phyloP scores from a whole-genome alignment of 2,329 filamentous ascomycete genomes.

The Teratosphaeria destructans region DNA sequence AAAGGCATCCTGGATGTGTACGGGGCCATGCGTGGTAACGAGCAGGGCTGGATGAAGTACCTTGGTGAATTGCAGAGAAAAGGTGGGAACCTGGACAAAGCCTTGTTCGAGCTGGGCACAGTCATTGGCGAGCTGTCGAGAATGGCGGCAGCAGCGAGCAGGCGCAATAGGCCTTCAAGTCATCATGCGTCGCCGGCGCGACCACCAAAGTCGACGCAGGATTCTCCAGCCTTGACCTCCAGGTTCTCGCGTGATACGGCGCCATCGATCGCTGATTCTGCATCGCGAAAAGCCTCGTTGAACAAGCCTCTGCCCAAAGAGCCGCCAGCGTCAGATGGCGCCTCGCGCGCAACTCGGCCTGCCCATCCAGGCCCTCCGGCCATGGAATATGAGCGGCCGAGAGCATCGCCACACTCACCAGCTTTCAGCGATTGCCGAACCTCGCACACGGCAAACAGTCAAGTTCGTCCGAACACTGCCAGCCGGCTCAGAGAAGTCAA shows the following conservation, averaged over 20 bases:
- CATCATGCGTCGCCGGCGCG: conserved; percentile 7
- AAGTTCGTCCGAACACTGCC: conserved; percentile 8
- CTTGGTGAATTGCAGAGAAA: conserved; percentile 66
- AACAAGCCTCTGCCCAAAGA: conserved; percentile 19
- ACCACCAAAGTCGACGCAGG: background rate
- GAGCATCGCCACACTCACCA: conserved; percentile 2
- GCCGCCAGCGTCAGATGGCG: conserved; percentile 6
- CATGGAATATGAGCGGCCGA: conserved; percentile 6
- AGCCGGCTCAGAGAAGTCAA: conserved; percentile 4
- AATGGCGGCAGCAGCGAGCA: conserved; percentile 72
- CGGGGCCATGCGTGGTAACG: conserved; percentile 83
- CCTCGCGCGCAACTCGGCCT: conserved; percentile 5
- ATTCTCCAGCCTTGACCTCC: conserved; percentile 9
- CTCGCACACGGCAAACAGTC: conserved; percentile 1
- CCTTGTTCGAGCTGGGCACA: conserved; percentile 61
- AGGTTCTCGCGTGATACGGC: conserved; percentile 6
- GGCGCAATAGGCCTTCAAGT: conserved; percentile 43
- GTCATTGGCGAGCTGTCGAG: conserved; percentile 80
- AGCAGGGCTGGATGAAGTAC: conserved; percentile 78
- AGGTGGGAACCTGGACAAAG: conserved; percentile 57
- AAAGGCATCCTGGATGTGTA: conserved; percentile 62
- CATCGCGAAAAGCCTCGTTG: background rate
- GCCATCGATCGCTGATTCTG: background rate
- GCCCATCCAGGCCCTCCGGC: conserved; percentile 3
- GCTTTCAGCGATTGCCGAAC: background rate